phyloP scores from a whole-genome alignment of 495 filamentous ascomycete genomes.

The Aspergillus homomorphus region DNA sequence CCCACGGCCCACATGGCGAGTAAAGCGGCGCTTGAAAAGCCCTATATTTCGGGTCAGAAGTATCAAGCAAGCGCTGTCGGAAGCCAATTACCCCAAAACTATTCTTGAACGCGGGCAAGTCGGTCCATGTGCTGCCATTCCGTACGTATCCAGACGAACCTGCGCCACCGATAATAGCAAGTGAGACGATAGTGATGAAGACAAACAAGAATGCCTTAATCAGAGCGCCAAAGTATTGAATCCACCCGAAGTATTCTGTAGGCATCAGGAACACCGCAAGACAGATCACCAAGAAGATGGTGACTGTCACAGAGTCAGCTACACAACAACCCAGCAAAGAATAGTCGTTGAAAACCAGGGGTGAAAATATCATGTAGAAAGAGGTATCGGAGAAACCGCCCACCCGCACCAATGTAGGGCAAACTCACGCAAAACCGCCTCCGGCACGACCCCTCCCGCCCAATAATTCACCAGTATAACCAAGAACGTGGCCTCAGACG shows the following conservation, averaged over 20 bases:
- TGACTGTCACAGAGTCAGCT: conserved; percentile 2
- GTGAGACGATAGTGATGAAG: conserved; percentile 9
- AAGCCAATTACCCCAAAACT: conserved; percentile 20
- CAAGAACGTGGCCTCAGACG: conserved; percentile 28
- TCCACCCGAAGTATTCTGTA: conserved; percentile 11
- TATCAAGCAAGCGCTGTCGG: neutral
- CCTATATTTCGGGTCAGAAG: conserved; percentile 10
- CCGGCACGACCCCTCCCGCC: conserved; percentile 22
- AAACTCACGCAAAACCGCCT: conserved; percentile 18
- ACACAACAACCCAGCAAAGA: too few relatives aligned
- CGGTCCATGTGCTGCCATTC: conserved; percentile 26
- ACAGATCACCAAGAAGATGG: conserved; percentile 12
- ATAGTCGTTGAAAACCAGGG: too few relatives aligned
- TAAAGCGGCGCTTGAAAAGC: conserved; percentile 25
- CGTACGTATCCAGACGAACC: conserved; percentile 25
- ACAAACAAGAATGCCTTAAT: conserved; percentile 13
- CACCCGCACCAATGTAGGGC: too few relatives aligned
- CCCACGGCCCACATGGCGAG: conserved; percentile 32
- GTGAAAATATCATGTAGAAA: too few relatives aligned
- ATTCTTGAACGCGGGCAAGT: conserved; percentile 26
- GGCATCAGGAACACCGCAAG: conserved; percentile 12
- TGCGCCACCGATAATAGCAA: conserved; percentile 16
- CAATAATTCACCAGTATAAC: conserved; percentile 29
- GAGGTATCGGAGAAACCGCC: too few relatives aligned
- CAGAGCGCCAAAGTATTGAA: conserved; percentile 10